phyloP scores from a whole-genome alignment of 78 protist genomes.

The Monosiga brevicollis region DNA sequence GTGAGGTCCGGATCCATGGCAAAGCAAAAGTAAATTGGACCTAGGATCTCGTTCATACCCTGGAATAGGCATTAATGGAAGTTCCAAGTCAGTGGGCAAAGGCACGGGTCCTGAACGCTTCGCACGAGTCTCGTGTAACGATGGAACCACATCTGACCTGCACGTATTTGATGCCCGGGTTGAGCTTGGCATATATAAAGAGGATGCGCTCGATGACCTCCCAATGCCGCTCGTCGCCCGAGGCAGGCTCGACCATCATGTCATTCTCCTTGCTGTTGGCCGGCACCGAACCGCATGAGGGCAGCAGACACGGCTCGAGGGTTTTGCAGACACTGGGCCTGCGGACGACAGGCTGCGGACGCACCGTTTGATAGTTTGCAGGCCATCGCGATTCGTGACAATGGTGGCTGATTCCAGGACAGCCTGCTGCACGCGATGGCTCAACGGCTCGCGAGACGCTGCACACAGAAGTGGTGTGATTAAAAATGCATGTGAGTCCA shows the following conservation, averaged over 20 bases:
- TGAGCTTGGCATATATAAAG: constrained; percentile 17
- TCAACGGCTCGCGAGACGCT: background rate
- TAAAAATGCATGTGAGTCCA: background rate
- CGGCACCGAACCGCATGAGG: background rate
- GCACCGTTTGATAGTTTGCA: background rate
- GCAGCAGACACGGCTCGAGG: background rate
- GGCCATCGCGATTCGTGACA: background rate
- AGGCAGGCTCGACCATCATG: background rate
- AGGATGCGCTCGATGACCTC: constrained; percentile 17
- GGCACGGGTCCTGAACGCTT: background rate
- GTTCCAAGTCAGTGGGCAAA: background rate
- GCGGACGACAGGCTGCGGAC: too few relatives aligned
- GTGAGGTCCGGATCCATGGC: constrained; percentile 30
- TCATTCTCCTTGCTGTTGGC: background rate
- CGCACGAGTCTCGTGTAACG: background rate
- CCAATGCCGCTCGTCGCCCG: background rate
- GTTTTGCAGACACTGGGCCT: too few relatives aligned
- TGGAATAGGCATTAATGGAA: background rate
- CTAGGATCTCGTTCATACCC: constrained; percentile 75
- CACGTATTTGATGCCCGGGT: constrained; percentile 12
- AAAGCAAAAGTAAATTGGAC: constrained; percentile 57
- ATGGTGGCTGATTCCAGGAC: background rate
- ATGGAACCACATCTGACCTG: background rate
- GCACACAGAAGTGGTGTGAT: background rate
- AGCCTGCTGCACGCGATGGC: background rate